These are phyloP conservation scores for Cunninghamia lanceolata DNA, from an alignment of 75 land plant species.

Conservation along the genomic window DNA sequence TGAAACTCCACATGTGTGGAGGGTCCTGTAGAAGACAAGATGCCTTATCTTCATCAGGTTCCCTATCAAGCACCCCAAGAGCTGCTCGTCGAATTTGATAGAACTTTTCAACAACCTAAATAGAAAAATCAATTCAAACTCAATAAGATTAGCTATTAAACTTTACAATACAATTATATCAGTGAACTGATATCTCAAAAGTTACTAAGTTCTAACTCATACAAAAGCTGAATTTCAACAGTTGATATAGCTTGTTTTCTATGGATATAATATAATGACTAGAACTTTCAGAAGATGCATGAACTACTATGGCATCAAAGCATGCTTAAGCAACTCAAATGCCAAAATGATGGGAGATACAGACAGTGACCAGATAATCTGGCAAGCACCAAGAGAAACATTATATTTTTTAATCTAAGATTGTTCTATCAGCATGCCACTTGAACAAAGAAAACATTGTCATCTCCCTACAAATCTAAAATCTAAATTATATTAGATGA, in stretches of 20 bases:
- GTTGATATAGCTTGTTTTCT: not conserved
- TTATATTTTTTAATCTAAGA: not conserved
- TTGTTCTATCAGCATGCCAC: not conserved
- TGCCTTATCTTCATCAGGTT: constrained; percentile 49
- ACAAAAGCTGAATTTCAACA: not conserved
- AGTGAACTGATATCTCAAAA: constrained; percentile 1
- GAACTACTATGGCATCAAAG: not conserved
- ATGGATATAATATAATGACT: not conserved
- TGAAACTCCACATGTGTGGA: constrained; percentile 49
- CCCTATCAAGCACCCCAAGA: constrained; percentile 23
- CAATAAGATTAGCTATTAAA: not conserved
- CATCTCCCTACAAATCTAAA: not conserved
- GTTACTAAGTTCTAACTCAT: not conserved
- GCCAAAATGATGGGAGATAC: not conserved
- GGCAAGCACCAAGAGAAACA: not conserved
- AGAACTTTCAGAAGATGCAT: not conserved
- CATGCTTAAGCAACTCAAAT: not conserved
- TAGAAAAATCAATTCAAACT: not conserved
- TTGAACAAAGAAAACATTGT: not conserved
- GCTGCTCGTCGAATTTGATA: constrained; percentile 47
- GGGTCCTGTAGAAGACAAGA: constrained; percentile 53
- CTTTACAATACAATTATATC: not conserved
- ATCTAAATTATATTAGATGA: not conserved
- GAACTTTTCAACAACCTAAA: constrained; percentile 68
- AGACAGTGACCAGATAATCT: not conserved